Conservation (phyloP, 2,329 filamentous ascomycete genomes). For the Arthroderma sp. region DNA sequence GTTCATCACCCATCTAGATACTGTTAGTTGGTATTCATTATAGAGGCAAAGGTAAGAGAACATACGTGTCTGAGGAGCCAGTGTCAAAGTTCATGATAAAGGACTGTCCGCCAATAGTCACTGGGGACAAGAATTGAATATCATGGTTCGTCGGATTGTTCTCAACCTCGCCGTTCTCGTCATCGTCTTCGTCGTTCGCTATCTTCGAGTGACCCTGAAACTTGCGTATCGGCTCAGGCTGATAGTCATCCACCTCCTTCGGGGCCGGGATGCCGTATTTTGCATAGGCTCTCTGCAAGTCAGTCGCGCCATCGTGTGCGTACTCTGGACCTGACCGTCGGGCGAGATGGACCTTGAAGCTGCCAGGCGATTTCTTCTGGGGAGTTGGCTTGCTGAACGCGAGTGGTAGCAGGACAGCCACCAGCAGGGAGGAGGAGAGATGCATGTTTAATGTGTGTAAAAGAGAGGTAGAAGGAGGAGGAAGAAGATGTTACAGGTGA, state of each 20-base stretch:
- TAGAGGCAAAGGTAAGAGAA: conserved; percentile 6
- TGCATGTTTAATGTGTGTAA: neutral
- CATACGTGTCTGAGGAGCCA: conserved; percentile 59
- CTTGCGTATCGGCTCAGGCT: neutral
- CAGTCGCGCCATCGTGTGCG: conserved; percentile 46
- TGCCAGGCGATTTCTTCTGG: conserved; percentile 25
- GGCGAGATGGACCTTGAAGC: conserved; percentile 51
- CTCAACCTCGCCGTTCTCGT: conserved; percentile 45
- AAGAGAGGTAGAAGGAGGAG: neutral
- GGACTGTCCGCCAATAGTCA: conserved; percentile 57
- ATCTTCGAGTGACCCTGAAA: conserved; percentile 9
- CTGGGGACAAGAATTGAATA: conserved; percentile 57
- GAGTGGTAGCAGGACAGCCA: neutral
- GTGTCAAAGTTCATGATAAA: conserved; percentile 62
- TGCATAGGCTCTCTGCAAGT: conserved; percentile 53
- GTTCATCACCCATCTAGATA: conserved; percentile 58
- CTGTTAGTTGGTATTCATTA: neutral
- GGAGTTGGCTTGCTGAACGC: conserved; percentile 18
- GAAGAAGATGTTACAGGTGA: neutral
- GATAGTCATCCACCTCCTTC: conserved; percentile 23
- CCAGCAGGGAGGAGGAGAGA: conserved; percentile 16
- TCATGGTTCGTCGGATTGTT: conserved; percentile 55
- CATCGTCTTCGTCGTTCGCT: conserved; percentile 16
- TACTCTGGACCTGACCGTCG: conserved; percentile 44
- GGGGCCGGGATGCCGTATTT: conserved; percentile 51